Conservation (phyloP, 169 alveolate species). For the Plasmodium cynomolgi region DNA sequence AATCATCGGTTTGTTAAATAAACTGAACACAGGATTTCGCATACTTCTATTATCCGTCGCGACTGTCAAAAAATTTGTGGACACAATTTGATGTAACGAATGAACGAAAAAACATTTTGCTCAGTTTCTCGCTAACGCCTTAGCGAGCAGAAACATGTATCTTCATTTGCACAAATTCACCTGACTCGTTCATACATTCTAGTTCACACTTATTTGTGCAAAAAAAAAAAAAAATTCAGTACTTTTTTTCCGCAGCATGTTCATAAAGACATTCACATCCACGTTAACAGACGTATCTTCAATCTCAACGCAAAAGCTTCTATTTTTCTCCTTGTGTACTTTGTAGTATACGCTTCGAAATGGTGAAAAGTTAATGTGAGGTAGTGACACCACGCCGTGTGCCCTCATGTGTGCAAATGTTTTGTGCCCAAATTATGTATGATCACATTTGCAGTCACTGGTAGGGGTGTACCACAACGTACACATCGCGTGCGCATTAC, state of each 20-base stretch:
- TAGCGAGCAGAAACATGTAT: background rate
- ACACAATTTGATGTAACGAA: background rate
- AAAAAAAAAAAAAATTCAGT: slow-evolving; percentile 5
- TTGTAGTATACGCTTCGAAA: slow-evolving; percentile 62
- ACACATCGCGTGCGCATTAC: slow-evolving; percentile 20
- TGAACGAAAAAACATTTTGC: background rate
- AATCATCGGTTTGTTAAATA: slow-evolving; percentile 56
- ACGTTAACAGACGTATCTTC: slow-evolving; percentile 66
- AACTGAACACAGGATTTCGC: slow-evolving; percentile 68
- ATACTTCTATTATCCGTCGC: slow-evolving; percentile 18
- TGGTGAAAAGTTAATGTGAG: background rate
- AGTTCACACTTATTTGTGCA: background rate
- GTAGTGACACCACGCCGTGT: background rate
- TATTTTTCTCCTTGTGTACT: slow-evolving; percentile 39
- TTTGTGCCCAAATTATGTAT: background rate
- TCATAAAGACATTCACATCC: slow-evolving; percentile 38
- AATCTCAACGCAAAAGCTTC: slow-evolving; percentile 66
- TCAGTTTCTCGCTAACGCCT: background rate
- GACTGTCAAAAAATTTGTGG: slow-evolving; percentile 22
- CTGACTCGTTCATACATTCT: background rate
- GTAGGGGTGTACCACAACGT: background rate
- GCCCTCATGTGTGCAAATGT: background rate
- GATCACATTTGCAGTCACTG: background rate
- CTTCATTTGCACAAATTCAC: background rate
- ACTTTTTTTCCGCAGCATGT: slow-evolving; percentile 63